These are phyloP conservation scores for Phytophthora syringae DNA, from an alignment of 352 stramenopile genomes.

Conservation along the genomic window DNA sequence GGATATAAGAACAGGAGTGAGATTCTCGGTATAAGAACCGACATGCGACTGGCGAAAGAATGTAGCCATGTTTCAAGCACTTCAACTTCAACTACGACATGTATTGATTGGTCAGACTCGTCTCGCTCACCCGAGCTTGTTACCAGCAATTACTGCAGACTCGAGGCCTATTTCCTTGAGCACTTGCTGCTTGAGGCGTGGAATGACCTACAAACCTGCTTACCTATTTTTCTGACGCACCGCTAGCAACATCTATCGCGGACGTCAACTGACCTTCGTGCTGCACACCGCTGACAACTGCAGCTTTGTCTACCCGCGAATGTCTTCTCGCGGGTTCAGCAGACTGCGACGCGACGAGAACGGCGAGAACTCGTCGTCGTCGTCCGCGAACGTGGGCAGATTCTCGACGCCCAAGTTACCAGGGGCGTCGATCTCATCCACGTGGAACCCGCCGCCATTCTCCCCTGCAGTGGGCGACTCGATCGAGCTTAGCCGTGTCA, in stretches of 20 bases:
- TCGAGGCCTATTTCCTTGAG: constrained; percentile 23
- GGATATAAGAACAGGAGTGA: constrained; percentile 4
- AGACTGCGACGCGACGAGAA: constrained; percentile 47
- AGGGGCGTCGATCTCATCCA: constrained; percentile 56
- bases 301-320: constrained; percentile 38
- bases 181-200: constrained; percentile 12
- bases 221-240: constrained; percentile 1
- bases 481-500: constrained; percentile 72
- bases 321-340: constrained; percentile 51
- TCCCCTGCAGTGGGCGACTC: constrained; percentile 67
- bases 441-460: constrained; percentile 34
- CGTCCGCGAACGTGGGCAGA: constrained; percentile 31
- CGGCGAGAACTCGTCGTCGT: constrained; percentile 45
- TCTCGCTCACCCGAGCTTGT: too few species aligned
- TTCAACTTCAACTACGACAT: too few species aligned
- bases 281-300: background rate
- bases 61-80: too few species aligned
- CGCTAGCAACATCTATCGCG: constrained; percentile 7
- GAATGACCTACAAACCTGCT: constrained; percentile 6
- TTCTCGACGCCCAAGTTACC: constrained; percentile 41
- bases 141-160: constrained; percentile 15
- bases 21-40: too few species aligned
- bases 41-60: too few species aligned
- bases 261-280: background rate
- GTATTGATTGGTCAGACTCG: constrained; percentile 23